Percentiles rank a stretch among this genome's conserved stretches.
phyloP scores from a whole-genome alignment of 129 eudicot species.

The Solidago caesia region DNA sequence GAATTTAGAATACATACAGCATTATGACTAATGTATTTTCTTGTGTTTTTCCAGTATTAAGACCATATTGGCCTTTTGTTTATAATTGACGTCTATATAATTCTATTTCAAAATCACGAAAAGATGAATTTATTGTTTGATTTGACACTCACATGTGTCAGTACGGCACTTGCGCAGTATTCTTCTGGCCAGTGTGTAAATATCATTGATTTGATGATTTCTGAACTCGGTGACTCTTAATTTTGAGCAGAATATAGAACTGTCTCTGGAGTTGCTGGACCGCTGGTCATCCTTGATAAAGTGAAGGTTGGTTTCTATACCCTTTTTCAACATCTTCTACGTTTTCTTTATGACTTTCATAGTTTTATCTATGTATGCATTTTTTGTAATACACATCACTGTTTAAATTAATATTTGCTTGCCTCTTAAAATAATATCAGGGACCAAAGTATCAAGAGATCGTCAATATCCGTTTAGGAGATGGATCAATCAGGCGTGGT shows the following conservation, averaged over 20 bases:
- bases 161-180: neutral
- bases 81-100: neutral
- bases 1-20: neutral
- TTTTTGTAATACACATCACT: conserved; percentile 14
- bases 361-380: conserved; percentile 2
- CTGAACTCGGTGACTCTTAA: neutral
- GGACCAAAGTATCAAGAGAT: conserved; percentile 98
- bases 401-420: conserved; percentile 14
- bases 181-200: neutral
- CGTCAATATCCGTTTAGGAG: conserved; percentile 95
- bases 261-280: conserved; percentile 99
- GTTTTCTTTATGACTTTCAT: neutral
- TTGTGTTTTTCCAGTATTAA: neutral
- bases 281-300: conserved; percentile 96
- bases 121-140: neutral
- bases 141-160: conserved; percentile 7
- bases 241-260: conserved; percentile 80
- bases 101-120: neutral
- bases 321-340: conserved; percentile 10
- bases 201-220: conserved; percentile 8
- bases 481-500: conserved; percentile 96
- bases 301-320: conserved; percentile 62
- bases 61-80: neutral
- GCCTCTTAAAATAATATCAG: conserved; percentile 37
- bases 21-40: neutral